A percentile compares a stretch with the other conserved stretches of the same genome.
Evolutionary conservation across 202 grass and related monocot species (phyloP).

Genomic region (Alloteropsis angusta): DNA sequence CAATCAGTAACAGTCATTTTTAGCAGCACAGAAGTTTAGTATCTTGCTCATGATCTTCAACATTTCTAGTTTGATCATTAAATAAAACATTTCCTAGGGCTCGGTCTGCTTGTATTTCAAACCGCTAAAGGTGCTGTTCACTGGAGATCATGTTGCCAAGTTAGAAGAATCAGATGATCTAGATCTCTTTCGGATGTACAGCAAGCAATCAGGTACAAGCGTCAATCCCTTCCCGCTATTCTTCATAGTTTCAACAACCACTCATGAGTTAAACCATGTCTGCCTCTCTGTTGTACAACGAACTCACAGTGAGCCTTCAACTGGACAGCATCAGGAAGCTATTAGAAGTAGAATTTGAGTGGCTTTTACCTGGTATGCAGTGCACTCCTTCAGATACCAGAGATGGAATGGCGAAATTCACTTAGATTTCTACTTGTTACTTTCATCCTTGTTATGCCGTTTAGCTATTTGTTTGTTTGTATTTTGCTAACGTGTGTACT

Average conservation of each 20-base stretch:
- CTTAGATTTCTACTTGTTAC: background rate
- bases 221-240: background rate
- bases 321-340: conserved; percentile 71
- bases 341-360: conserved; percentile 50
- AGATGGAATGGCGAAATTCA: background rate
- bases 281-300: background rate
- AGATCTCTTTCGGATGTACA: conserved; percentile 53
- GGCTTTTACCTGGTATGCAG: conserved; percentile 64
- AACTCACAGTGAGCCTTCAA: conserved; percentile 54
- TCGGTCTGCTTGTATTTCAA: conserved; percentile 82
- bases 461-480: background rate
- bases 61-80: background rate
- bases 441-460: background rate
- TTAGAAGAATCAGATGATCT: conserved; percentile 57
- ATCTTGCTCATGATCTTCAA: conserved; percentile 11
- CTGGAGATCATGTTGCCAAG: conserved; percentile 67
- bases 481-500: background rate
- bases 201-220: conserved; percentile 57
- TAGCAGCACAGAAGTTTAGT: background rate
- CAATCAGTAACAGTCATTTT: background rate
- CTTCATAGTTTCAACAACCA: conserved; percentile 4
- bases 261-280: background rate
- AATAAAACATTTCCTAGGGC: conserved; percentile 39
- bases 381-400: background rate
- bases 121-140: conserved; percentile 55